Percentiles rank a stretch among this genome's conserved stretches.
Evolutionary conservation across 2,329 filamentous ascomycete species (phyloP).

Genomic region (Monilinia fructigena): DNA sequence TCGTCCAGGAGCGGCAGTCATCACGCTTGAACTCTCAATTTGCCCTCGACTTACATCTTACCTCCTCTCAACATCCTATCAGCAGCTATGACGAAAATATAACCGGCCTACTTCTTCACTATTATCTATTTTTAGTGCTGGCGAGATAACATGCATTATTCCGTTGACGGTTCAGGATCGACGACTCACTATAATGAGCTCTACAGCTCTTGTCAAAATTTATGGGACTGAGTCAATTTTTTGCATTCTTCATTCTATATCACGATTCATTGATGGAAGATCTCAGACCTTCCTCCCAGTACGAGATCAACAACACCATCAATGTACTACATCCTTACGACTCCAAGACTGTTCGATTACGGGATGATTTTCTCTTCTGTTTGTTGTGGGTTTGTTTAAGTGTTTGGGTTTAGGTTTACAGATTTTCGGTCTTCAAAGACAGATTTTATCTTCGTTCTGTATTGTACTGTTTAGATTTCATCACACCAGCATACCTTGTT

Average conservation of each 20-base stretch:
- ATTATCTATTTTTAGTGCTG: not conserved
- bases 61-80: not conserved
- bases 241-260: not conserved
- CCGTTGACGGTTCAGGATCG: not conserved
- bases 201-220: not conserved
- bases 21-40: not conserved
- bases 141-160: not conserved
- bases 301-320: not conserved
- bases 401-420: too few relatives aligned
- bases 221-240: not conserved
- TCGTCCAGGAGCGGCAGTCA: not conserved
- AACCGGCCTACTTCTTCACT: not conserved
- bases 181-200: not conserved
- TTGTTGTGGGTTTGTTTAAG: not conserved
- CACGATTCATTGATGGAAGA: too few relatives aligned
- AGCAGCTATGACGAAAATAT: not conserved
- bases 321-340: not conserved
- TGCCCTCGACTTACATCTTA: not conserved
- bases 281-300: too few relatives aligned
- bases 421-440: not conserved
- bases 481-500: not conserved
- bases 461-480: not conserved
- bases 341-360: not conserved
- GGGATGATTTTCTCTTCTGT: not conserved
- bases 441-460: not conserved